Conservation (phyloP, 169 alveolate genomes). For the Plasmodium sp. region DNA sequence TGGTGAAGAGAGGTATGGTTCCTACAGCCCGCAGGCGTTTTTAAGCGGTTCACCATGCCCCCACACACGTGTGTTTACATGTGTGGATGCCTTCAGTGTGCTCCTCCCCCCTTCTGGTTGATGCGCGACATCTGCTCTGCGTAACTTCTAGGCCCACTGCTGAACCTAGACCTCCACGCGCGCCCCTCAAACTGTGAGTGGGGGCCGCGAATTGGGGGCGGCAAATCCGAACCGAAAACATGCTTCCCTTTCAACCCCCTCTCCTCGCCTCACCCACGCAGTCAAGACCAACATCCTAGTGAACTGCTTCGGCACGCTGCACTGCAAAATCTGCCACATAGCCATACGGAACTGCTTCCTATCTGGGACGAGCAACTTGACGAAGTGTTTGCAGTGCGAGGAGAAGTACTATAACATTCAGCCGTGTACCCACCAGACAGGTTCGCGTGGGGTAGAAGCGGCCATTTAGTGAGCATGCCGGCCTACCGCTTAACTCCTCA, state of each 20-base stretch:
- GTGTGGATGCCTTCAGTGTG: too few species aligned
- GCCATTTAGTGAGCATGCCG: neutral
- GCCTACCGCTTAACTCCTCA: neutral
- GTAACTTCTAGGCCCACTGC: too few species aligned
- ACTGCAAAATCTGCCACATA: conserved; percentile 33
- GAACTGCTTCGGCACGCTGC: conserved; percentile 34
- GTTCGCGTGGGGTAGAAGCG: neutral
- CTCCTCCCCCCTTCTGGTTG: too few species aligned
- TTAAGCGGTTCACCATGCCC: neutral
- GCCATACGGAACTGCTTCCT: conserved; percentile 57
- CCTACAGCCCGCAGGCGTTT: neutral
- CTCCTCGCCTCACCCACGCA: neutral
- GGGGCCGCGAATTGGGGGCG: too few species aligned
- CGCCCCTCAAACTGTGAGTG: neutral
- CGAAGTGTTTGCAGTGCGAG: conserved; percentile 42
- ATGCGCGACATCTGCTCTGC: too few species aligned
- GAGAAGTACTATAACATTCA: conserved; percentile 10
- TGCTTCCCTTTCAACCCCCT: neutral
- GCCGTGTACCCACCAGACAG: conserved; percentile 11
- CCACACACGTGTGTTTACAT: neutral
- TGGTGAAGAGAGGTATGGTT: conserved; percentile 5
- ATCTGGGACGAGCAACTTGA: conserved; percentile 29
- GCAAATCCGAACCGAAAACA: neutral
- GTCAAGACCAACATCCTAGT: conserved; percentile 21
- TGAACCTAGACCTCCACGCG: neutral